Conservation (phyloP, 345 rosid species). For the Trapa incisa region DNA sequence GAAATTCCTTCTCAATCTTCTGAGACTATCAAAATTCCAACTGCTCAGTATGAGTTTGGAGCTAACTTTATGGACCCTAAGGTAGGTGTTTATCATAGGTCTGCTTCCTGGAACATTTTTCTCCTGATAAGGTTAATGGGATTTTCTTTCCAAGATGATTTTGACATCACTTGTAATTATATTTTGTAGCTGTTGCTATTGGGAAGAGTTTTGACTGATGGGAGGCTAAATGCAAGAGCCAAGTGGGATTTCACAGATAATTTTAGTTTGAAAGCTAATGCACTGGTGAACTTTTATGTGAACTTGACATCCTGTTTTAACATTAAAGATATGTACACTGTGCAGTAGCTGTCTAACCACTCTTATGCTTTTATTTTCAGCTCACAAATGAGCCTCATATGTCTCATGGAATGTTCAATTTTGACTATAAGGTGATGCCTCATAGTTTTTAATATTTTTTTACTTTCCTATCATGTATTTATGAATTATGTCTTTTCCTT, state of each 20-base stretch:
- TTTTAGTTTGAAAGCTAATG: conserved; percentile 67
- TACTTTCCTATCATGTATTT: not conserved
- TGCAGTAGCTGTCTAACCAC: not conserved
- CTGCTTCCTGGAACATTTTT: not conserved
- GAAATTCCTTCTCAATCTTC: conserved; percentile 85
- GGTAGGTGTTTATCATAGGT: conserved; percentile 21
- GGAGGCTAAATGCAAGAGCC: conserved; percentile 76
- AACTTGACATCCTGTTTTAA: conserved; percentile 1
- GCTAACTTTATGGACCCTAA: conserved; percentile 76
- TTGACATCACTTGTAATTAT: conserved; percentile 7
- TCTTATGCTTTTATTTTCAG: conserved; percentile 30
- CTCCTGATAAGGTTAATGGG: not conserved
- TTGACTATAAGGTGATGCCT: conserved; percentile 72
- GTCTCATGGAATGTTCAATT: conserved; percentile 79
- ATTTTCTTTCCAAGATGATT: not conserved
- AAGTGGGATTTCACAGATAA: conserved; percentile 79
- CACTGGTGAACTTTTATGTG: conserved; percentile 37
- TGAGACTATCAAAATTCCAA: conserved; percentile 79
- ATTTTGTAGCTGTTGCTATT: conserved; percentile 65
- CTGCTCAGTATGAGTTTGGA: conserved; percentile 87
- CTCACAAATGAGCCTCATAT: conserved; percentile 68
- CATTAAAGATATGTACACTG: not conserved
- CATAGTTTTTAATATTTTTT: not conserved
- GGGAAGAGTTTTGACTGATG: conserved; percentile 86
- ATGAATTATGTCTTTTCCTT: not conserved